phyloP scores from a whole-genome alignment of 2,329 filamentous ascomycete species.

The Rachicladosporium sp. region DNA sequence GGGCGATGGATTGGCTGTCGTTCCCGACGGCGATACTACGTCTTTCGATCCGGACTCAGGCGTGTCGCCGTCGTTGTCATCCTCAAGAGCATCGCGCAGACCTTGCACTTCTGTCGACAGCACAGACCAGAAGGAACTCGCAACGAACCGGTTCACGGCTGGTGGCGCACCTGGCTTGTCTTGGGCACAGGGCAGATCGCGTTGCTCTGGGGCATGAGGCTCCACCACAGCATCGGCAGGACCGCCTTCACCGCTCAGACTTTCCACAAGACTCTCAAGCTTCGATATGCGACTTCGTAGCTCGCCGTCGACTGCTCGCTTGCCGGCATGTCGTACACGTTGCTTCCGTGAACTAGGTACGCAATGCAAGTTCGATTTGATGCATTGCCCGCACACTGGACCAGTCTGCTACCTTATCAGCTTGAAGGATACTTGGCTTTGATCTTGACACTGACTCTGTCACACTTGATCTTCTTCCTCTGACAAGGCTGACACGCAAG shows the following conservation, averaged over 20 bases:
- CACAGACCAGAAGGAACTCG: constrained; percentile 20
- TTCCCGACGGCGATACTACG: not conserved
- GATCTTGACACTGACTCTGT: constrained; percentile 11
- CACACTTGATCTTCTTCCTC: constrained; percentile 21
- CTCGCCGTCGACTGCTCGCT: constrained; percentile 16
- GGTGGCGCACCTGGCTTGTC: not conserved
- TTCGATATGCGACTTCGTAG: constrained; percentile 18
- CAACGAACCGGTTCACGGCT: constrained; percentile 17
- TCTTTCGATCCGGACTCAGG: constrained; percentile 5
- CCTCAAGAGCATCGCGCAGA: constrained; percentile 19
- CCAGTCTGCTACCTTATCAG: too few relatives aligned
- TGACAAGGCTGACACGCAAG: constrained; percentile 21
- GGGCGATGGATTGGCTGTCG: not conserved
- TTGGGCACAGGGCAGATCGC: too few relatives aligned
- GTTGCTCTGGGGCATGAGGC: not conserved
- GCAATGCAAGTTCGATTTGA: constrained; percentile 15
- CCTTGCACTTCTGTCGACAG: constrained; percentile 21
- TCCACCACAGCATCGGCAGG: not conserved
- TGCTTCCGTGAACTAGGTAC: constrained; percentile 15
- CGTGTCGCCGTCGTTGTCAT: constrained; percentile 11
- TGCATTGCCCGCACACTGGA: constrained; percentile 14
- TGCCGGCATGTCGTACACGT: constrained; percentile 15
- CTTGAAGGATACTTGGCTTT: too few relatives aligned
- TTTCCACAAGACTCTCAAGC: constrained; percentile 19
- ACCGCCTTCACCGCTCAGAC: constrained; percentile 16